These are phyloP conservation scores for Jatropha podagrica DNA, from an alignment of 441 rosid species.

Conservation along the genomic window DNA sequence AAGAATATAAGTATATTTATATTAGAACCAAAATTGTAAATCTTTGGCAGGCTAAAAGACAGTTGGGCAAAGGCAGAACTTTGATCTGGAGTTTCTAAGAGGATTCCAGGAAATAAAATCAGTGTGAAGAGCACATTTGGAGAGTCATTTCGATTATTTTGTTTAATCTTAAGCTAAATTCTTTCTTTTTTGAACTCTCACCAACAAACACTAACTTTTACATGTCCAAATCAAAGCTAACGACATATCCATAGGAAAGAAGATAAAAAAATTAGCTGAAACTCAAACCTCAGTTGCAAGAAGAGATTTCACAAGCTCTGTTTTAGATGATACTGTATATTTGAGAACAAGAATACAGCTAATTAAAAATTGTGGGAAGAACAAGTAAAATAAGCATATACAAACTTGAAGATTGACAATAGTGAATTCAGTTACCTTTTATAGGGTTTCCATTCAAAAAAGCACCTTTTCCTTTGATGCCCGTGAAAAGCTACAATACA, in stretches of 20 bases:
- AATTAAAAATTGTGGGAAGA: constrained; percentile 11
- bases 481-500: constrained; percentile 70
- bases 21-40: too few relatives aligned
- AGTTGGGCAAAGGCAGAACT: not conserved
- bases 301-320: constrained; percentile 81
- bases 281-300: constrained; percentile 76
- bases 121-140: not conserved
- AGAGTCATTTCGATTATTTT: not conserved
- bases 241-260: not conserved
- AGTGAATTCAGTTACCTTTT: constrained; percentile 47
- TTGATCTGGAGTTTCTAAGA: constrained; percentile 5
- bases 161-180: not conserved
- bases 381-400: not conserved
- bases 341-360: constrained; percentile 23
- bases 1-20: too few relatives aligned
- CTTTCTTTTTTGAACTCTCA: not conserved
- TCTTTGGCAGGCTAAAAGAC: not conserved
- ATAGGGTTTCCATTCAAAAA: constrained; percentile 75
- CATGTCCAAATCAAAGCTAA: not conserved
- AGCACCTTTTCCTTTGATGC: constrained; percentile 74
- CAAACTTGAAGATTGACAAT: not conserved
- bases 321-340: constrained; percentile 67
- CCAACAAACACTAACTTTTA: not conserved
- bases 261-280: not conserved
- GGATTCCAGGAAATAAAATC: not conserved